A percentile compares a stretch with the other conserved stretches of the same genome.
These are phyloP conservation scores for Coemansia sp. DNA, from an alignment of 192 early-diverging fungal species.

Conservation along the genomic window DNA sequence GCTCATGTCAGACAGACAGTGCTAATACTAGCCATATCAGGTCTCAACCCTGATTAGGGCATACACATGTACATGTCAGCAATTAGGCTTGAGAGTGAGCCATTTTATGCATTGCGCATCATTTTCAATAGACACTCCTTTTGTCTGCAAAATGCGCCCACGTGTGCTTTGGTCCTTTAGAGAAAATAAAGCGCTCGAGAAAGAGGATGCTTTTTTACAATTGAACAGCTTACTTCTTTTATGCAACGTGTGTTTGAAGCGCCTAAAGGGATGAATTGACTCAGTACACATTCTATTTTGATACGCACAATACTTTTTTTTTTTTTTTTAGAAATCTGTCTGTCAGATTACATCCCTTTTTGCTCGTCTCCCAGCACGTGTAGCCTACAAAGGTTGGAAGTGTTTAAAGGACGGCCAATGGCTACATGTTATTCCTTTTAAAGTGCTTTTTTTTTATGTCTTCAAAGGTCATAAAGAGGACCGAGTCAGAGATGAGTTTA, in stretches of 20 bases:
- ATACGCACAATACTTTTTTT: background rate
- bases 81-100: background rate
- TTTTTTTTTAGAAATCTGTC: background rate
- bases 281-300: background rate
- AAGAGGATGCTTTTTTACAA: background rate
- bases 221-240: background rate
- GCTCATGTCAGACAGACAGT: background rate
- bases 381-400: background rate
- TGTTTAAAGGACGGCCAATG: background rate
- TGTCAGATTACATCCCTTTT: background rate
- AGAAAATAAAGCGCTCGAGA: background rate
- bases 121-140: background rate
- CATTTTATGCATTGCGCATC: background rate
- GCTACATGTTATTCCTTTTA: background rate
- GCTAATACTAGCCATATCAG: background rate
- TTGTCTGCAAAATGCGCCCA: background rate
- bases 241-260: background rate
- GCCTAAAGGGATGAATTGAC: background rate
- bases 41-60: background rate
- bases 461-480: background rate
- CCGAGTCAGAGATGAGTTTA: background rate
- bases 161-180: background rate
- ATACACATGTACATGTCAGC: background rate
- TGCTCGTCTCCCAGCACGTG: background rate
- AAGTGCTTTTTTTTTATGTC: background rate